Evolutionary conservation across 228 moss, liverwort and hornwort genomes (phyloP).

Genomic region (Sphagnum fallax): DNA sequence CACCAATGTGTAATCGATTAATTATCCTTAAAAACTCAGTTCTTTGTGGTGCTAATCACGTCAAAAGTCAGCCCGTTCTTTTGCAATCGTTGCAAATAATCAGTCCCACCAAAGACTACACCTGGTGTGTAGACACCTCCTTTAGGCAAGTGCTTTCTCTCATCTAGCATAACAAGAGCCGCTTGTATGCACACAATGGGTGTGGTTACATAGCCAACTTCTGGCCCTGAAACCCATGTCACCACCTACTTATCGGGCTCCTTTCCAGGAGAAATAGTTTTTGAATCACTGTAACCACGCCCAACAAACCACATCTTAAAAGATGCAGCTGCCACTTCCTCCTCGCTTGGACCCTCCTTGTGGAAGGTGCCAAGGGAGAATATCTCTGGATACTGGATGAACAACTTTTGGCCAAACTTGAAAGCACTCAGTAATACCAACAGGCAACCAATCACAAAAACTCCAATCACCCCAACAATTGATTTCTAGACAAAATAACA

Average conservation of each 20-base stretch:
- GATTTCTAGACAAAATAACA: constrained; percentile 62
- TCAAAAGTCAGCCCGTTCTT: constrained; percentile 64
- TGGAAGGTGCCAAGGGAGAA: constrained; percentile 77
- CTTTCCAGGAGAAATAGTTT: too few relatives aligned
- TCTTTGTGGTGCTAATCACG: constrained; percentile 48
- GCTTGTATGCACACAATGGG: too few relatives aligned
- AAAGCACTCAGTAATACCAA: constrained; percentile 46
- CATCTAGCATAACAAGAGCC: too few relatives aligned
- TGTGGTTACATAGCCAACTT: too few relatives aligned
- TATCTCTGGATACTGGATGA: constrained; percentile 68
- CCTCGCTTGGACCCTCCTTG: constrained; percentile 74
- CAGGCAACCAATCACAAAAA: constrained; percentile 47
- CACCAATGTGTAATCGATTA: too few relatives aligned
- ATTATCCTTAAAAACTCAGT: too few relatives aligned
- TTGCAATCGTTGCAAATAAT: constrained; percentile 53
- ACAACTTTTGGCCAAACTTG: constrained; percentile 44
- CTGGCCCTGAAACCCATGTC: too few relatives aligned
- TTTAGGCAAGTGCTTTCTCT: too few relatives aligned
- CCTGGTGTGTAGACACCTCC: too few relatives aligned
- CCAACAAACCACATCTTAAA: too few relatives aligned
- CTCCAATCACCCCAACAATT: constrained; percentile 31
- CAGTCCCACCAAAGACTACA: constrained; percentile 54
- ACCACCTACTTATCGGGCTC: too few relatives aligned
- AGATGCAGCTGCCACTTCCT: constrained; percentile 45
- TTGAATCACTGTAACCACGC: too few relatives aligned